phyloP scores from a whole-genome alignment of 2,329 filamentous ascomycete species.

The Xylariaceae sp. region DNA sequence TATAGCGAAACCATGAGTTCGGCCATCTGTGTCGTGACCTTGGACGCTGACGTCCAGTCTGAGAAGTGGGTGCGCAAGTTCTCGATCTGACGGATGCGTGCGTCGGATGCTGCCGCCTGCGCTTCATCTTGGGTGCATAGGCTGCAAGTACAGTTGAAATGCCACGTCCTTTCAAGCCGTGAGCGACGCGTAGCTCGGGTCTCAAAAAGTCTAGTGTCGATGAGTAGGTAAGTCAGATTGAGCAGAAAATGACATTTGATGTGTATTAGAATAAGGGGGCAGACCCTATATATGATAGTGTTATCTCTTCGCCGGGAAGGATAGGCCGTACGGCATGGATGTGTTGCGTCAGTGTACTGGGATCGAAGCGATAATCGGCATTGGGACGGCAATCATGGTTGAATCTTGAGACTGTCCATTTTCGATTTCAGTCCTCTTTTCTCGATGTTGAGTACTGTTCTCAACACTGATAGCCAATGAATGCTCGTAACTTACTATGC shows the following conservation, averaged over 20 bases:
- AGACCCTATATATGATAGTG: slow-evolving; percentile 40
- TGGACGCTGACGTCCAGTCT: slow-evolving; percentile 28
- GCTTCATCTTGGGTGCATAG: slow-evolving; percentile 33
- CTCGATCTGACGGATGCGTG: slow-evolving; percentile 34
- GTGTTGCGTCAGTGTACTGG: slow-evolving; percentile 35
- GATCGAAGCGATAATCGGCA: slow-evolving; percentile 41
- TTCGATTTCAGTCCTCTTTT: no score
- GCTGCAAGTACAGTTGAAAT: slow-evolving; percentile 39
- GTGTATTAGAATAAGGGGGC: not conserved
- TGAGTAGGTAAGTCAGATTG: not conserved
- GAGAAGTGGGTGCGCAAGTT: slow-evolving; percentile 29
- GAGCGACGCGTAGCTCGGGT: slow-evolving; percentile 27
- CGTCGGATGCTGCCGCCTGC: slow-evolving; percentile 34
- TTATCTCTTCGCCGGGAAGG: slow-evolving; percentile 40
- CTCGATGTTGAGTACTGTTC: no score
- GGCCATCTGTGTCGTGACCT: slow-evolving; percentile 35
- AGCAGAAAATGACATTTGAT: not conserved
- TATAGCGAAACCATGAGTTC: slow-evolving; percentile 38
- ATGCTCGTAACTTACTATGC: slow-evolving; percentile 26
- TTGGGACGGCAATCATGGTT: slow-evolving; percentile 46
- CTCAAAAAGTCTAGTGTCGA: slow-evolving; percentile 28
- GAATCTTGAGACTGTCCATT: slow-evolving; percentile 36
- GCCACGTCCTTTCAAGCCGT: slow-evolving; percentile 34
- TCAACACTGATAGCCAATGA: not conserved
- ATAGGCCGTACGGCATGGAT: slow-evolving; percentile 39